Percentiles rank a stretch among this genome's conserved stretches.
Conservation (phyloP, 495 filamentous ascomycete genomes). For the Penicillium daleae region DNA sequence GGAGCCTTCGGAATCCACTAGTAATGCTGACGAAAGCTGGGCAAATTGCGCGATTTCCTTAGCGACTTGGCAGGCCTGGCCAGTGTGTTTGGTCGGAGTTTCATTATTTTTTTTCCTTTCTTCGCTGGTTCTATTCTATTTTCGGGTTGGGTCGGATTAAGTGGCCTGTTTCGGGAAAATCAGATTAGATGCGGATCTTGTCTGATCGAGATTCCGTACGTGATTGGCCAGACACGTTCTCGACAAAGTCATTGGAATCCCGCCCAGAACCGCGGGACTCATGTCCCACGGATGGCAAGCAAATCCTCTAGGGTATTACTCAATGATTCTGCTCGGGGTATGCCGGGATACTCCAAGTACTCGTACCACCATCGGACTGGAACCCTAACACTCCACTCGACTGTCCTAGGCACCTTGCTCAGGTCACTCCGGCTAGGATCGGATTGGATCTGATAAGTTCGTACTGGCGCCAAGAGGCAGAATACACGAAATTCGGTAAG, state of each 20-base stretch:
- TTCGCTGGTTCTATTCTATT: background rate
- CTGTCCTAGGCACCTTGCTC: background rate
- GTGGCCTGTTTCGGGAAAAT: constrained; percentile 15
- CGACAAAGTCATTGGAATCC: background rate
- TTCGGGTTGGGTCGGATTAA: background rate
- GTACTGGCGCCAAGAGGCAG: background rate
- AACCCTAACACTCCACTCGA: background rate
- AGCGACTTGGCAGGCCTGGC: constrained; percentile 12
- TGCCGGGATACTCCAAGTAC: no score
- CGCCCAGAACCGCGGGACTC: background rate
- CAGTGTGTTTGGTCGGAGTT: background rate
- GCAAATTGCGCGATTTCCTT: constrained; percentile 18
- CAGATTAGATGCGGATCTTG: constrained; percentile 43
- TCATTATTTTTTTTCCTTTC: background rate
- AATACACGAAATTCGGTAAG: background rate
- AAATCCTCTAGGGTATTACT: no score
- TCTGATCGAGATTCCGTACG: constrained; percentile 27
- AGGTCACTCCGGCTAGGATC: background rate
- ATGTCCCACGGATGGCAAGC: background rate
- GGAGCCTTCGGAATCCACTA: background rate
- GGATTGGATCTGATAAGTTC: constrained; percentile 20
- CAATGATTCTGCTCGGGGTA: no score
- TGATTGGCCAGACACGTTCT: background rate
- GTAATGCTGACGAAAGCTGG: constrained; percentile 12
- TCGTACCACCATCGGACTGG: no score